A percentile compares a stretch with the other conserved stretches of the same genome.
Conservation (phyloP, 192 early-diverging fungal genomes). For the Allomyces arbusculus region DNA sequence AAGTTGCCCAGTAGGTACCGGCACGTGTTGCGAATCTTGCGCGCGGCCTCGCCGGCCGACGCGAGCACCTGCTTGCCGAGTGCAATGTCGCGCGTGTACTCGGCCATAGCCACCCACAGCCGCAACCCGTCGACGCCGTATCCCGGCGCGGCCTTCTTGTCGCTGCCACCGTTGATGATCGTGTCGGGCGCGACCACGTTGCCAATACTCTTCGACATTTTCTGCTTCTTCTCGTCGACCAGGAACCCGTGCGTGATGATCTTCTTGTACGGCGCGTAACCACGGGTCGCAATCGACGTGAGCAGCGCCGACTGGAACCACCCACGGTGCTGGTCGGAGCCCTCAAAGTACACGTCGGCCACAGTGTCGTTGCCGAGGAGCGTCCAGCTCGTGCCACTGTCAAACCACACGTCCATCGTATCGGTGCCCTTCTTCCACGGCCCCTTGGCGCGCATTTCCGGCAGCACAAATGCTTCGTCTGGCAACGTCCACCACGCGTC, state of each 20-base stretch:
- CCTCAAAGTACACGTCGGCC: conserved; percentile 55
- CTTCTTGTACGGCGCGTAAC: conserved; percentile 41
- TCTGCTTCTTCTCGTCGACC: conserved; percentile 52
- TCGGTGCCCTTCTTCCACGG: conserved; percentile 40
- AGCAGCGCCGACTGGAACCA: conserved; percentile 71
- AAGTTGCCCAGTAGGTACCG: conserved; percentile 62
- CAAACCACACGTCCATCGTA: conserved; percentile 79
- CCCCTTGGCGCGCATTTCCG: conserved; percentile 24
- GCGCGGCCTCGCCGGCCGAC: conserved; percentile 38
- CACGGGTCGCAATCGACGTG: conserved; percentile 43
- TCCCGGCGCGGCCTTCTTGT: conserved; percentile 42
- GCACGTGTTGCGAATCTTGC: conserved; percentile 53
- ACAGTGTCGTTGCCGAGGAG: conserved; percentile 25
- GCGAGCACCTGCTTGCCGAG: conserved; percentile 45
- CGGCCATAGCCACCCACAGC: conserved; percentile 51
- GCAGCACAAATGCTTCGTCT: conserved; percentile 40
- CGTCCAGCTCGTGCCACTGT: conserved; percentile 60
- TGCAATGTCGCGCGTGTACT: conserved; percentile 51
- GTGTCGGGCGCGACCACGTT: conserved; percentile 45
- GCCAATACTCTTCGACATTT: conserved; percentile 69
- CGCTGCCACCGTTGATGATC: conserved; percentile 49
- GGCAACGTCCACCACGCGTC: conserved; percentile 51
- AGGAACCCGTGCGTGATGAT: conserved; percentile 68
- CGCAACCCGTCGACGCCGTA: conserved; percentile 55
- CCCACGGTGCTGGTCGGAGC: conserved; percentile 63